phyloP scores from a whole-genome alignment of 306 rosid genomes.

The Echinosophora koreensis region DNA sequence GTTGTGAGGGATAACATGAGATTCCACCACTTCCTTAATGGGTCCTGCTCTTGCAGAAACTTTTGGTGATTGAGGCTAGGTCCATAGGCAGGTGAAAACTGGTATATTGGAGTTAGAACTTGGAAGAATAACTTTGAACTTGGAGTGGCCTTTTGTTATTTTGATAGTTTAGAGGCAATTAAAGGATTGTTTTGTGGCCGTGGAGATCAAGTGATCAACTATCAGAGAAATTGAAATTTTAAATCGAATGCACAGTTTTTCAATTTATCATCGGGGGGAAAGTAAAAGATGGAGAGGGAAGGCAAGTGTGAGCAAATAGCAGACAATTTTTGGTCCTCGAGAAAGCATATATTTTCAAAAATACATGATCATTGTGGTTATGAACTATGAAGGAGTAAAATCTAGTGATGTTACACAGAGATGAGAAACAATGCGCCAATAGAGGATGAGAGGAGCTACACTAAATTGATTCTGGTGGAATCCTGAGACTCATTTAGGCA shows the following conservation, averaged over 20 bases:
- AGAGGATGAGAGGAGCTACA: background rate
- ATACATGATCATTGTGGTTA: background rate
- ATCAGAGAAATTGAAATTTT: constrained; percentile 16
- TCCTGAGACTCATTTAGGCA: constrained; percentile 4
- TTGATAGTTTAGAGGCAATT: constrained; percentile 12
- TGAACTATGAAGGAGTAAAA: constrained; percentile 19
- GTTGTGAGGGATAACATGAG: constrained; percentile 78
- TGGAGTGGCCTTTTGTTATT: constrained; percentile 12
- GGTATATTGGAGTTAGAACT: constrained; percentile 5
- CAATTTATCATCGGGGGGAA: constrained; percentile 4
- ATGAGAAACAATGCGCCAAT: constrained; percentile 2
- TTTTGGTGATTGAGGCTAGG: constrained; percentile 69
- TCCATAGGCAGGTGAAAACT: constrained; percentile 6
- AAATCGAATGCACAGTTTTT: constrained; percentile 8
- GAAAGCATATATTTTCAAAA: background rate
- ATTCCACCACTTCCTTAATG: constrained; percentile 79
- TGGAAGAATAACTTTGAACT: constrained; percentile 16
- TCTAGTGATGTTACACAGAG: constrained; percentile 3
- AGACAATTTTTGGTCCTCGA: background rate
- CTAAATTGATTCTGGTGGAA: constrained; percentile 21
- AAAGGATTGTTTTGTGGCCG: constrained; percentile 8
- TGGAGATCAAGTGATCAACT: background rate
- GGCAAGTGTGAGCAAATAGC: constrained; percentile 1
- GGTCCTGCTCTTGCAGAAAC: constrained; percentile 78
- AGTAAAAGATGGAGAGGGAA: constrained; percentile 36